Percentiles rank a stretch among this genome's conserved stretches.
These are phyloP conservation scores for Ulota crispa DNA, from an alignment of 225 moss, liverwort and hornwort genomes.

Conservation along the genomic window DNA sequence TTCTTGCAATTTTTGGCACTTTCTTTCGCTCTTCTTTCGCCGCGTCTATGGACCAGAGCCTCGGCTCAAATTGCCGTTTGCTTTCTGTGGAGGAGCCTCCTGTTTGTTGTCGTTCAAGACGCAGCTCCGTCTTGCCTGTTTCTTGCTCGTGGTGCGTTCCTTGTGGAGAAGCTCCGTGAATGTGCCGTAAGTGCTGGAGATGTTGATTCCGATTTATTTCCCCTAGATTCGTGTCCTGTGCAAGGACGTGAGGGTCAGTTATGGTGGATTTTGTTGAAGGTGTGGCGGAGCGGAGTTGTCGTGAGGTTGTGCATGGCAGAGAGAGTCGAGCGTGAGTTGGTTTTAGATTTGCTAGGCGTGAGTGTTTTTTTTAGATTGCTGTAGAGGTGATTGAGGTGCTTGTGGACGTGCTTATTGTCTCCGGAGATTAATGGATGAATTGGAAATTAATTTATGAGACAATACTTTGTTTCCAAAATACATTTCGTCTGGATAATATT, in stretches of 20 bases:
- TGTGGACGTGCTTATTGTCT: neutral
- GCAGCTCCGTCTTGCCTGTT: constrained; percentile 4
- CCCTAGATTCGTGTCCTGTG: neutral
- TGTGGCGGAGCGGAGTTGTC: neutral
- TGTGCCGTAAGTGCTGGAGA: neutral
- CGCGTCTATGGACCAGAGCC: constrained; percentile 4
- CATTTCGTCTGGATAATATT: neutral
- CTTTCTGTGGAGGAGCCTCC: neutral
- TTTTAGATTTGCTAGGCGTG: neutral
- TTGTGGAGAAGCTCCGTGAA: neutral
- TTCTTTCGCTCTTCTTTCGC: neutral
- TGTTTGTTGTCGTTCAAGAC: neutral
- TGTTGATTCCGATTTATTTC: neutral
- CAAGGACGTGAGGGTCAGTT: neutral
- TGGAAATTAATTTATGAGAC: neutral
- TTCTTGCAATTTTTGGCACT: constrained; percentile 3
- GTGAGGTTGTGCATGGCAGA: neutral
- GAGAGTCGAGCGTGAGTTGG: neutral
- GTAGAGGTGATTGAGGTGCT: constrained; percentile 1
- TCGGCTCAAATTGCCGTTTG: neutral
- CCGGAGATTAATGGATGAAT: neutral
- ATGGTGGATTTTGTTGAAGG: neutral
- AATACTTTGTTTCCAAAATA: neutral
- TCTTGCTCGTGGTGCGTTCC: neutral
- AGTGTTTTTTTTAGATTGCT: neutral